A percentile compares a stretch with the other conserved stretches of the same genome.
Evolutionary conservation across 2,329 filamentous ascomycete species (phyloP).

Genomic region (Hypomyces perniciosus): DNA sequence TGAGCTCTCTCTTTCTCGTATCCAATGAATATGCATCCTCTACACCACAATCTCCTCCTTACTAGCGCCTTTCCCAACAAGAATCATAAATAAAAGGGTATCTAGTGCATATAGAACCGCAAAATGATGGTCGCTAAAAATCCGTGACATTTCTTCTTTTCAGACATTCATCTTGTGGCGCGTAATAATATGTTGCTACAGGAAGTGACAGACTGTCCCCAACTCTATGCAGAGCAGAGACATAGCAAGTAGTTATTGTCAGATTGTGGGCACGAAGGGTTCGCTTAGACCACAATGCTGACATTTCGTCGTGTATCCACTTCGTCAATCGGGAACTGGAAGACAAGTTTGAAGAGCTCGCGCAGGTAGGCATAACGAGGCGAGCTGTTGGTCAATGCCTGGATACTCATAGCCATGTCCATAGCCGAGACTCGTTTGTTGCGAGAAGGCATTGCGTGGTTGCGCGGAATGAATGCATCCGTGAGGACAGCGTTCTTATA

Average conservation of each 20-base stretch:
- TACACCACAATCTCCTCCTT: not conserved
- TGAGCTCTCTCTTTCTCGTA: not conserved
- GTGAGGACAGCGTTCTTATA: conserved; percentile 75
- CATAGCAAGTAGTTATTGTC: not conserved
- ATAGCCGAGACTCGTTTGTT: conserved; percentile 58
- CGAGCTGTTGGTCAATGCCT: conserved; percentile 63
- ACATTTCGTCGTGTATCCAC: conserved; percentile 60
- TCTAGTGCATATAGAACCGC: conserved; percentile 9
- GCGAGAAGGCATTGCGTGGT: conserved; percentile 38
- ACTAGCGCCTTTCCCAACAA: conserved; percentile 5
- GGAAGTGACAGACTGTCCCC: not conserved
- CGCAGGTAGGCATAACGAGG: conserved; percentile 70
- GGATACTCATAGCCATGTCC: conserved; percentile 77
- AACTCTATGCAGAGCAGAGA: not conserved
- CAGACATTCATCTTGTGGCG: not conserved
- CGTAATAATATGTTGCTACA: not conserved
- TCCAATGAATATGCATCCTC: not conserved
- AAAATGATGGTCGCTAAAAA: conserved; percentile 7
- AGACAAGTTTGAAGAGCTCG: conserved; percentile 78
- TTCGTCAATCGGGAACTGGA: conserved; percentile 78
- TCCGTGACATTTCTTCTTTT: not conserved
- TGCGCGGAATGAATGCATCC: conserved; percentile 53
- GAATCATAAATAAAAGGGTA: conserved; percentile 12
- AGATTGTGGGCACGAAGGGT: not conserved
- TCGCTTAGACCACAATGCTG: conserved; percentile 49